Base-by-base conservation (phyloP, 768 basidiomycete species). In the Kwoniella europaea region DNA sequence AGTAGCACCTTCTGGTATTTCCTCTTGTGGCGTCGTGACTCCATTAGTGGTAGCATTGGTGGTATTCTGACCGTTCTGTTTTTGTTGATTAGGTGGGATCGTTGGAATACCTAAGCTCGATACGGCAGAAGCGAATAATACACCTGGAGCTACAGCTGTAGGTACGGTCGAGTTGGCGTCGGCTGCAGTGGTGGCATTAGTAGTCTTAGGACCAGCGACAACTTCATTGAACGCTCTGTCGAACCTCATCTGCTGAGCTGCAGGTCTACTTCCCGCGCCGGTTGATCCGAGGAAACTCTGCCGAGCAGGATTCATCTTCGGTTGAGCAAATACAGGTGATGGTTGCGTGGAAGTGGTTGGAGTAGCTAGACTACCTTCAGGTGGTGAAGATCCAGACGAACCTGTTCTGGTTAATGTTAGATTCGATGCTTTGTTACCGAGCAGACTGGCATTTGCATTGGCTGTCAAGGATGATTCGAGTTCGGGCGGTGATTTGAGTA, bases 141-240 rank as follows among this genome's bases (percentile, higher is more conserved):
- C 74, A 58, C 74, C 75, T 10, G 80, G 80, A 22, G 80, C 79
- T 5, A 82, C 80, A 29, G 80, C 80, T 1, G 71, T 80, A 9
- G 63, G 76, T 44, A 27, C 58, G 16, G 53, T 56, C 50, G 58
- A 63, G 53, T 62, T 62, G 41, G 44, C 20, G 10, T 68, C 54
- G 16, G 53, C 71, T 1, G 67, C 67, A 43, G 63, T 58, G 42
- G 57, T 58, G 4, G 69, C 65, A 35, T 43, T 24, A 41, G 68
- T 66, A 18, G 58, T 52, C n/a, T 59, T 56, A 6, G 64, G 69
- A 16, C 76, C 75, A 13, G 79, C 73, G 5, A 80, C 79, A 54
- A 78, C 79, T 60, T 78, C 76, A 63, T 80, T 80, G 75, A 81
- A 81, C 3, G 77, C 79, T 35, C 78, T 22, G 43, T 81, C 77